A percentile compares a stretch with the other conserved stretches of the same genome.
phyloP scores from a whole-genome alignment of 2,329 filamentous ascomycete genomes.

The Venturia effusa region DNA sequence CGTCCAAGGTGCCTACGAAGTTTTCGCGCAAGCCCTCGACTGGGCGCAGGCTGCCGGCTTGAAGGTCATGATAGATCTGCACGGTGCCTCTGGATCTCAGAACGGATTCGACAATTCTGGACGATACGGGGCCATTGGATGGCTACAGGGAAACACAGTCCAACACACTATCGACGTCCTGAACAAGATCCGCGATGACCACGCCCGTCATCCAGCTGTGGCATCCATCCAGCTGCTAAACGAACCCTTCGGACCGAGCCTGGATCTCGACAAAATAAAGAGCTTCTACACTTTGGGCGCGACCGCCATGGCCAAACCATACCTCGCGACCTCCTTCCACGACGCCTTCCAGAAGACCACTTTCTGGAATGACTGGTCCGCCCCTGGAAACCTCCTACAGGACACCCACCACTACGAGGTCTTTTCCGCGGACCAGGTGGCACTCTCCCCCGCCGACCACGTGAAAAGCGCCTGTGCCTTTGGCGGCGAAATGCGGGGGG shows the following conservation, averaged over 20 bases:
- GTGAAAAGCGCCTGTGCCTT: constrained; percentile 33
- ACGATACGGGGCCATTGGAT: constrained; percentile 65
- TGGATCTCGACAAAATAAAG: constrained; percentile 32
- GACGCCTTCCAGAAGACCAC: constrained; percentile 34
- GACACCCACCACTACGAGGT: constrained; percentile 40
- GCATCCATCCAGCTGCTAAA: constrained; percentile 85
- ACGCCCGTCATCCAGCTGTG: constrained; percentile 84
- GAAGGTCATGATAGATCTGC: constrained; percentile 84
- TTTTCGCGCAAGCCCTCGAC: constrained; percentile 71
- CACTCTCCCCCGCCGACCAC: constrained; percentile 28
- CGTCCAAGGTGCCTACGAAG: constrained; percentile 49
- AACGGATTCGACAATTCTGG: constrained; percentile 99
- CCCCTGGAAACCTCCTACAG: constrained; percentile 30
- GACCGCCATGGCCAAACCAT: constrained; percentile 31
- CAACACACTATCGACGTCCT: constrained; percentile 80
- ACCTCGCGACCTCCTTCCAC: constrained; percentile 34
- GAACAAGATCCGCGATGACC: constrained; percentile 70
- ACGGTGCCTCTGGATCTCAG: constrained; percentile 81
- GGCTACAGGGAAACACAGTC: constrained; percentile 71
- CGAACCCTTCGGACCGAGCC: constrained; percentile 51
- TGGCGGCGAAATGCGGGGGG: constrained; percentile 33
- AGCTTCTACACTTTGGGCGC: constrained; percentile 40
- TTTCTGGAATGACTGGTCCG: constrained; percentile 33
- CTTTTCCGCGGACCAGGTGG: constrained; percentile 29
- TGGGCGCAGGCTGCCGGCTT: constrained; percentile 87